Base-by-base conservation (phyloP, 2,329 filamentous ascomycete genomes). In the Boeremia lycopersici region DNA sequence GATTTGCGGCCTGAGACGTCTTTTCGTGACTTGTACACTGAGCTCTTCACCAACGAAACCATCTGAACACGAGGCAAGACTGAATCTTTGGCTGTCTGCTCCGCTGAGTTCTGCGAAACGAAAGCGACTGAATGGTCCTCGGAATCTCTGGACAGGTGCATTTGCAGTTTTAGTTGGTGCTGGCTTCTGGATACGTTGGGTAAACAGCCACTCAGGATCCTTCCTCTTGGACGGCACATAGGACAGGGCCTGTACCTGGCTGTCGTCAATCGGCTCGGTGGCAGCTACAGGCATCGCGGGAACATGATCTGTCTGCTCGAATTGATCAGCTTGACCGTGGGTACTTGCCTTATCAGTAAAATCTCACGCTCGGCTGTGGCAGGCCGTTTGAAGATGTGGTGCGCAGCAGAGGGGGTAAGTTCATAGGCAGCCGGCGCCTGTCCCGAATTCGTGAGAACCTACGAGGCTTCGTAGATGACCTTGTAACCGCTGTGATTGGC, bases 181-280 rank as follows among this genome's bases (percentile, higher is more conserved):
- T 30, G 29, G 23, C 30, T 49, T 56, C 26, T 23, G 19, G 13
- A 28, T 11, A 28, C 30, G 15, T 4, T 48, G 26, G 13, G 8
- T 2, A 4, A 11, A 1, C 13, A 6, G 15, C 26, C 8, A 15
- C 11, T 9, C 9, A n/a, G 11, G n/a, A n/a, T 25, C 8, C 2
- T 29, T 7, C 35, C 7, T 9, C 10, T 19, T 34, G 13, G 13
- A 31, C 28, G 30, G 13, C 15, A 10, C 12, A 15, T 11, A 11
- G 30, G 45, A 29, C 6, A 8, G 8, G 2, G 31, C 29, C 10
- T 70, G 63, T 4, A 34, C 29, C 10, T 70, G 63, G 26, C 40
- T 65, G n/a, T 73, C 65, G 35, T 71, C 57, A 42, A 72, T 70
- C 3, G 71, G 62, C 46, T 73, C 71, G 19, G 35, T 31, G 2